phyloP scores from a whole-genome alignment of 768 basidiomycete species.

The Collybia nuda region DNA sequence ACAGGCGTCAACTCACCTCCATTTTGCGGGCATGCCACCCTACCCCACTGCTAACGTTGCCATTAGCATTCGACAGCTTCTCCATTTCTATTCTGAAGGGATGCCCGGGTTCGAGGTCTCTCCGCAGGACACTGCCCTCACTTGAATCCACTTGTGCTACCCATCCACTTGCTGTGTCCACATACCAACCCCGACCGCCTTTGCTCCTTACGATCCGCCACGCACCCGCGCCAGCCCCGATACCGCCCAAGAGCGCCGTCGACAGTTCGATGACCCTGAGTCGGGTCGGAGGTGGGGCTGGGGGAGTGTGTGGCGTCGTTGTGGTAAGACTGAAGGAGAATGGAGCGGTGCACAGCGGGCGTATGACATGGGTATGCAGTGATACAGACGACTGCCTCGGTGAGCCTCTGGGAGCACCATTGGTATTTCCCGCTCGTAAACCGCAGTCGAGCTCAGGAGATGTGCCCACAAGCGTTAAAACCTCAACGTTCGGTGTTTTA shows the following conservation, averaged over 20 bases:
- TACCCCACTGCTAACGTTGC: constrained; percentile 86
- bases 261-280: constrained; percentile 89
- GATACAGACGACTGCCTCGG: constrained; percentile 71
- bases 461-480: constrained; percentile 78
- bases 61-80: constrained; percentile 74
- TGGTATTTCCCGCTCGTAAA: constrained; percentile 32
- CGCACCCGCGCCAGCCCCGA: constrained; percentile 77
- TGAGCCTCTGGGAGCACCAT: constrained; percentile 33
- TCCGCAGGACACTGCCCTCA: constrained; percentile 45
- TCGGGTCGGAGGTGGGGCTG: constrained; percentile 57
- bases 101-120: constrained; percentile 61
- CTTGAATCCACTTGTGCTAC: constrained; percentile 40
- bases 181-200: constrained; percentile 94
- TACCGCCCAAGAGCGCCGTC: constrained; percentile 61
- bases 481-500: constrained; percentile 78
- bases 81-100: constrained; percentile 72
- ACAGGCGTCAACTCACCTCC: constrained; percentile 65
- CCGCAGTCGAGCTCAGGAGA: constrained; percentile 73
- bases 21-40: constrained; percentile 98
- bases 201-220: constrained; percentile 94
- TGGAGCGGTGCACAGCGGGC: constrained; percentile 78
- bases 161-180: constrained; percentile 88
- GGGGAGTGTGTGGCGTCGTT: constrained; percentile 23
- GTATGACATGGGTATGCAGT: constrained; percentile 76
- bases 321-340: constrained; percentile 59